Conservation (phyloP, 2,329 filamentous ascomycete species). For the Chrysoporthe deuterocubensis region DNA sequence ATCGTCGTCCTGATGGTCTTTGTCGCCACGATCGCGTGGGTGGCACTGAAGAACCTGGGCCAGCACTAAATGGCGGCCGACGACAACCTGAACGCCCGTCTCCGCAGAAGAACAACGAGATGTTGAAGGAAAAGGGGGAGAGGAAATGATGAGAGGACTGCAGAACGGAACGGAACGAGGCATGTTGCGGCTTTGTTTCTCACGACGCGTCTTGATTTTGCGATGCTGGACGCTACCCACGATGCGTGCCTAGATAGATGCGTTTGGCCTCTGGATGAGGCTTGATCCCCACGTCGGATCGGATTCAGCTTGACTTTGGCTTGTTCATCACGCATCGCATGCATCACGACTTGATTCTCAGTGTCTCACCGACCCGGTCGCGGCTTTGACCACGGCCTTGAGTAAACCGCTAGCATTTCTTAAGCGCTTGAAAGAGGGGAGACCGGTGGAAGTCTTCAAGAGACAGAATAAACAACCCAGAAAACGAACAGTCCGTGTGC, state of each 20-base stretch:
- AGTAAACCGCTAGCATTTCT: too few relatives aligned
- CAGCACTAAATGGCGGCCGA: not conserved
- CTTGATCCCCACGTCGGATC: too few relatives aligned
- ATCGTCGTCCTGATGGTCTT: constrained; percentile 31
- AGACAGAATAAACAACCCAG: not conserved
- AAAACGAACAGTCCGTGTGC: not conserved
- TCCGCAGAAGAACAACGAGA: not conserved
- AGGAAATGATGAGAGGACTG: not conserved
- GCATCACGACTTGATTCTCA: too few relatives aligned
- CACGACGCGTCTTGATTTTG: too few relatives aligned
- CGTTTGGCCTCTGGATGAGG: too few relatives aligned
- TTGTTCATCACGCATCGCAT: too few relatives aligned
- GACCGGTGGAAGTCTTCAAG: not conserved
- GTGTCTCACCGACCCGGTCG: too few relatives aligned
- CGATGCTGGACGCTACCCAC: not conserved
- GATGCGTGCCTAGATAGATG: not conserved
- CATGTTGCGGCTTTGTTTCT: too few relatives aligned
- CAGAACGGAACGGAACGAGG: not conserved
- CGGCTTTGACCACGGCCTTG: too few relatives aligned
- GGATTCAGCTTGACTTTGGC: too few relatives aligned
- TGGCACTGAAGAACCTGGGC: constrained; percentile 29
- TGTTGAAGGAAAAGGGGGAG: not conserved
- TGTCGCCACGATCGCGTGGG: constrained; percentile 30
- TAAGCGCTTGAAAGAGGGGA: too few relatives aligned
- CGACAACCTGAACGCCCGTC: not conserved